phyloP scores from a whole-genome alignment of 352 stramenopile species.

The Phytophthora hybrid region DNA sequence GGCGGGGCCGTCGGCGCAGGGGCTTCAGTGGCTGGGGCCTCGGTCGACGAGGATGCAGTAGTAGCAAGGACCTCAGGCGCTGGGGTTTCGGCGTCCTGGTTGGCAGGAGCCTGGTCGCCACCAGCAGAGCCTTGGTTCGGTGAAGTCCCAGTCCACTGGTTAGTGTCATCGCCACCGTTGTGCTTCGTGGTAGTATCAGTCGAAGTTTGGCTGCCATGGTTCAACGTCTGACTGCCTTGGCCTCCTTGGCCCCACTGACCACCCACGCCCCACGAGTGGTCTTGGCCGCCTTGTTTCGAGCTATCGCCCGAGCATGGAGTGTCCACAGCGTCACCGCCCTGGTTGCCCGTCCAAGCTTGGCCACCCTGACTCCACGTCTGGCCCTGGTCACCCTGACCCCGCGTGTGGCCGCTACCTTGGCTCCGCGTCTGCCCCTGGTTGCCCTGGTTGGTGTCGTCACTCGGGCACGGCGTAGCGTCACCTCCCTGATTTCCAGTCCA shows the following conservation, averaged over 20 bases:
- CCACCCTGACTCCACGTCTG: neutral
- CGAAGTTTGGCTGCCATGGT: neutral
- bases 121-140: slow-evolving; percentile 9
- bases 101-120: slow-evolving; percentile 4
- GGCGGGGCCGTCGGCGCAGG: slow-evolving; percentile 5
- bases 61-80: slow-evolving; percentile 1
- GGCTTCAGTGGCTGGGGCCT: slow-evolving; percentile 1
- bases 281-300: slow-evolving; percentile 1
- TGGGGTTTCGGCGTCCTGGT: slow-evolving; percentile 8
- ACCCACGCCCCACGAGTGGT: neutral
- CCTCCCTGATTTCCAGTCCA: slow-evolving; percentile 19
- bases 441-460: slow-evolving; percentile 16
- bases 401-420: slow-evolving; percentile 1
- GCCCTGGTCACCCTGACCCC: neutral
- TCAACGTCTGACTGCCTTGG: neutral
- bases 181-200: neutral
- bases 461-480: slow-evolving; percentile 14
- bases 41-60: neutral
- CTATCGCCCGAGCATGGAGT: neutral
- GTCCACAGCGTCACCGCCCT: neutral
- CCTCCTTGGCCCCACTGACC: neutral
- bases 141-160: slow-evolving; percentile 26
- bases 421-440: slow-evolving; percentile 7
- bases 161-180: slow-evolving; percentile 8
- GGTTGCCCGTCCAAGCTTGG: slow-evolving; percentile 3